Base-by-base conservation (phyloP, 176 grass and related monocot species). In the Elymus sibiricus region DNA sequence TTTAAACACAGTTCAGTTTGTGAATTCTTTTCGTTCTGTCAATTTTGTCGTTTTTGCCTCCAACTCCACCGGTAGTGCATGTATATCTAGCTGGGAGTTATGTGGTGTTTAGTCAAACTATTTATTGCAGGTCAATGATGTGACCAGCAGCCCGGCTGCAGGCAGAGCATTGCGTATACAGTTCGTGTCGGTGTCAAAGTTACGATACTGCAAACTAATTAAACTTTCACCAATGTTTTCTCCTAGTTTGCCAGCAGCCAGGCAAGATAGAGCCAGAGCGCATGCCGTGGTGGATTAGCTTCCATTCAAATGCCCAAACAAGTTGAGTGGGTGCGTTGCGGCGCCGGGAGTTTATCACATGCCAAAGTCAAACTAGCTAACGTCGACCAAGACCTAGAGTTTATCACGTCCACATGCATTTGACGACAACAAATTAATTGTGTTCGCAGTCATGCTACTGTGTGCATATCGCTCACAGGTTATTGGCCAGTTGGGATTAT, bases 81-180 rank as follows among this genome's bases (percentile, higher is more conserved):
- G 76, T 17, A 9, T 14, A 10, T 16, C 31, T 63, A 65, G 61
- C 26, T 82, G 14, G 63, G 47, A 37, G 49, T 42, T 40, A 26
- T 69, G 32, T 78, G 83, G 46, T n/a, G 63, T 4, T 42, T 29
- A 56, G 74, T 85, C 43, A 44, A 67, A n/a, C 29, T 65, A 76
- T 40, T 77, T 21, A 49, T 56, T 6, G 43, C 12, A 51, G 74
- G 83, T 78, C 62, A 78, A 78, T 40, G 60, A 10, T 35, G 34
- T 25, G 83, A 51, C 64, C 72, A 40, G 11, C 68, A 71, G 65
- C 24, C 13, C 2, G 27, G 24, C 49, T 53, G 49, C 49, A 53
- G 49, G 2, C 49, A 53, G 16, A n/a, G 49, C 5, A 53, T 62
- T 62, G 81, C 47, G 17, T 26, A 2, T 2, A 40, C 3, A 71